Evolutionary conservation across 768 basidiomycete genomes (phyloP).

Genomic region (Solioccasus polychromus): DNA sequence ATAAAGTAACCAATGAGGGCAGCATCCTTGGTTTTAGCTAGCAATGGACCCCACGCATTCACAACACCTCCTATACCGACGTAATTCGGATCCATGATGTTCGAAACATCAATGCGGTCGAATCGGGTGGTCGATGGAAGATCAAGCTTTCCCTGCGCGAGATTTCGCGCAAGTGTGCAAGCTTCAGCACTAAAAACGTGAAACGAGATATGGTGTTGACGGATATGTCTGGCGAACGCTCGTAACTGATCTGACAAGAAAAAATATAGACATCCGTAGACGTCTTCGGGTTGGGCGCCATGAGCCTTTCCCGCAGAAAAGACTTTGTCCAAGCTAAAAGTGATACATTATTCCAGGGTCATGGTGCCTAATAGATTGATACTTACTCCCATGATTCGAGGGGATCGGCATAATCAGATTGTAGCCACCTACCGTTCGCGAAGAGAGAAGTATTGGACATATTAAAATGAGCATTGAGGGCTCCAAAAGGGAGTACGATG

Average conservation of each 20-base stretch:
- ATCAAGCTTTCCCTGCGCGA: slow-evolving; percentile 31
- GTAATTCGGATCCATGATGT: slow-evolving; percentile 43
- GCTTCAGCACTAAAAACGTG: slow-evolving; percentile 37
- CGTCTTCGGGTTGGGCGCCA: slow-evolving; percentile 40
- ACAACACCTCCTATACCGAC: slow-evolving; percentile 36
- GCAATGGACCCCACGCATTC: slow-evolving; percentile 36
- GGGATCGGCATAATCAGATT: slow-evolving; percentile 40
- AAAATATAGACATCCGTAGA: slow-evolving; percentile 52
- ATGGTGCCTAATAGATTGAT: background rate
- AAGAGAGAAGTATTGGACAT: slow-evolving; percentile 46
- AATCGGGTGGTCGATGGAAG: slow-evolving; percentile 31
- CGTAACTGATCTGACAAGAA: slow-evolving; percentile 40
- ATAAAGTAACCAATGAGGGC: slow-evolving; percentile 44
- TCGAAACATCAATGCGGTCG: slow-evolving; percentile 49
- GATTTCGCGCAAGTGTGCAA: slow-evolving; percentile 36
- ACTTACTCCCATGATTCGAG: slow-evolving; percentile 51
- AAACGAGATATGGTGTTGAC: slow-evolving; percentile 35
- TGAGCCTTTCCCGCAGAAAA: slow-evolving; percentile 36
- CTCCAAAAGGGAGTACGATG: slow-evolving; percentile 49
- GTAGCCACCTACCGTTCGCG: slow-evolving; percentile 44
- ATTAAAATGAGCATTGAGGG: slow-evolving; percentile 39
- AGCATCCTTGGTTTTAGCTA: slow-evolving; percentile 31
- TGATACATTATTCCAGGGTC: background rate
- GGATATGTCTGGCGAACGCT: slow-evolving; percentile 35
- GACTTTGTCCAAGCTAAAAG: slow-evolving; percentile 38